These are phyloP conservation scores for Thraustotheca clavata DNA, from an alignment of 352 stramenopile species.

Conservation along the genomic window DNA sequence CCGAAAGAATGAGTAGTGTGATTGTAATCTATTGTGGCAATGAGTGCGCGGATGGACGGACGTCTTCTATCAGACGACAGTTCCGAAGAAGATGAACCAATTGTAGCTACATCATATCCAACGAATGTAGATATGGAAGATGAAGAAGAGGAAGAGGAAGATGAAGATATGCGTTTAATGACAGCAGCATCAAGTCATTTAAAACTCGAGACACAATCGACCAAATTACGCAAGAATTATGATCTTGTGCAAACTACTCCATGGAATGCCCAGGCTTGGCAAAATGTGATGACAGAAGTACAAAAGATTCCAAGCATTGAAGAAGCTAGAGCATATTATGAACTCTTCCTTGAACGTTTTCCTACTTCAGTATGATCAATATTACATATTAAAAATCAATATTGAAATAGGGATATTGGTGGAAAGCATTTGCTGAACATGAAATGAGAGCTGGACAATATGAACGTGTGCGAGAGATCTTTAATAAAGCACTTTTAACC, in stretches of 20 bases:
- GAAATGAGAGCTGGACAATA: constrained; percentile 80
- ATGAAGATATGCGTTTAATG: constrained; percentile 62
- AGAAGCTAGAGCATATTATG: constrained; percentile 66
- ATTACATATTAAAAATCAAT: neutral
- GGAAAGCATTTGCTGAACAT: constrained; percentile 81
- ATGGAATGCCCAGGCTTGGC: constrained; percentile 74
- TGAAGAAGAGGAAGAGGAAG: constrained; percentile 67
- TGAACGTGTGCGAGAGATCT: constrained; percentile 78
- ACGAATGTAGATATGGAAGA: constrained; percentile 60
- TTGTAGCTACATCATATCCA: constrained; percentile 45
- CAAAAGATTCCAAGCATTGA: constrained; percentile 45
- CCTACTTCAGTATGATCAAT: constrained; percentile 43
- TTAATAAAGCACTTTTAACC: constrained; percentile 83
- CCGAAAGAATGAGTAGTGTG: too few relatives aligned
- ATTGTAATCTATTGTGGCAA: neutral
- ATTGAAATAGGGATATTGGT: constrained; percentile 53
- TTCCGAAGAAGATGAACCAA: constrained; percentile 81
- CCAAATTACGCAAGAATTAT: constrained; percentile 57
- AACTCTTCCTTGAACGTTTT: constrained; percentile 60
- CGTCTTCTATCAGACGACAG: constrained; percentile 45
- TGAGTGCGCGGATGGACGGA: constrained; percentile 13
- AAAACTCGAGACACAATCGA: constrained; percentile 26
- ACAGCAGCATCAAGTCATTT: constrained; percentile 24
- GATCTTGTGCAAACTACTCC: constrained; percentile 40
- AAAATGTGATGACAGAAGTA: constrained; percentile 68